These are phyloP conservation scores for Scortechinia acanthostroma DNA, from an alignment of 2,329 filamentous ascomycete species.

Conservation along the genomic window DNA sequence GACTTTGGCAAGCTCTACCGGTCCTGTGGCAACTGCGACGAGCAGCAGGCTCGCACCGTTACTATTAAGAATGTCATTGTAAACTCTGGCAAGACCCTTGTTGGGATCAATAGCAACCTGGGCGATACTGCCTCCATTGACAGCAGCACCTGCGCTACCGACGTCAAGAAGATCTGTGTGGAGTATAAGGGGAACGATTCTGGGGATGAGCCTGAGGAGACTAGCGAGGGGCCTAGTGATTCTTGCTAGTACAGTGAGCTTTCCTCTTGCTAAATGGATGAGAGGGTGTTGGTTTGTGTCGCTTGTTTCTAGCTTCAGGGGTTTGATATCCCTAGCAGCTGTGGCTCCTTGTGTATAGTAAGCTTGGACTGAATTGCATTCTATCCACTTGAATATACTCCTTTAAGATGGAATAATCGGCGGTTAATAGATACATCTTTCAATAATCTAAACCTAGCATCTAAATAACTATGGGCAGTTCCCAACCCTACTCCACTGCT, in stretches of 20 bases:
- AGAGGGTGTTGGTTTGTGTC: too few relatives aligned
- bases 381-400: too few relatives aligned
- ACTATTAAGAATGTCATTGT: constrained; percentile 20
- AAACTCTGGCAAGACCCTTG: constrained; percentile 12
- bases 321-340: too few relatives aligned
- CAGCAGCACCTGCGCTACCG: constrained; percentile 7
- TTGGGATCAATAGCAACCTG: constrained; percentile 27
- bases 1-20: constrained; percentile 35
- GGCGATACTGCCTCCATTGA: constrained; percentile 20
- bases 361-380: too few relatives aligned
- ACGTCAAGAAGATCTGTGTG: constrained; percentile 7
- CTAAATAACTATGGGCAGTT: too few relatives aligned
- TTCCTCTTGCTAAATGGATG: not conserved
- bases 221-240: not conserved
- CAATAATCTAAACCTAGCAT: too few relatives aligned
- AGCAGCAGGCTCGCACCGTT: constrained; percentile 17
- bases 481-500: too few relatives aligned
- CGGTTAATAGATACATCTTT: too few relatives aligned
- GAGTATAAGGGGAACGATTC: constrained; percentile 10
- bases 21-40: constrained; percentile 33
- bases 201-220: constrained; percentile 11
- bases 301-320: too few relatives aligned
- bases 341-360: too few relatives aligned
- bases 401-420: too few relatives aligned
- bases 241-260: not conserved